phyloP scores from a whole-genome alignment of 768 basidiomycete species.

The Leccinum aurantiacum region DNA sequence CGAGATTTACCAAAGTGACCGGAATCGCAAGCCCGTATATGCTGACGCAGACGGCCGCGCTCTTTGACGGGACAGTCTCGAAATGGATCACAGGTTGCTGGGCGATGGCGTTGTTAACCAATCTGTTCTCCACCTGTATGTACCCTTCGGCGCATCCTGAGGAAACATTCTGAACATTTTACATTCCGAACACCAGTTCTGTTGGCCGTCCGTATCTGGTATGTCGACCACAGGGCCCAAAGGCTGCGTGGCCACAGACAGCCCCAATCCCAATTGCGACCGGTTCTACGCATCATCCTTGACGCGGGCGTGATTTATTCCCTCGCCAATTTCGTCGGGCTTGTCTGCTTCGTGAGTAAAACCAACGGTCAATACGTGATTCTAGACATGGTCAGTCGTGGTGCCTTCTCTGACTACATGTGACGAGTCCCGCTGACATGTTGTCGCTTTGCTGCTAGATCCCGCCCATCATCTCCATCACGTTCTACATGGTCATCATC shows the following conservation, averaged over 20 bases:
- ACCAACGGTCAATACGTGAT: constrained; percentile 9
- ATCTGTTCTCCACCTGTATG: constrained; percentile 3
- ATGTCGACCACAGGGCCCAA: background rate
- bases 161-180: background rate
- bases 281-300: background rate
- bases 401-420: background rate
- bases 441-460: background rate
- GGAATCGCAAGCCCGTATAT: constrained; percentile 15
- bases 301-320: constrained; percentile 8
- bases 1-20: constrained; percentile 8
- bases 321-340: background rate
- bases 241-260: background rate
- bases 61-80: background rate
- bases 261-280: background rate
- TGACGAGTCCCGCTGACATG: background rate
- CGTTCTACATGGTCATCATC: constrained; percentile 19
- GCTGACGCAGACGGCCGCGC: background rate
- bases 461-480: constrained; percentile 15
- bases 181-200: background rate
- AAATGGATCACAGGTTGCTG: background rate
- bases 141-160: background rate
- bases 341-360: background rate
- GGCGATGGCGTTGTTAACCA: background rate
- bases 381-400: constrained; percentile 3
- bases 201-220: background rate